Evolutionary conservation across 257 asterid species (phyloP), one percentile per base, ranked within the genome.

Genomic region (Buddleja alternifolia): DNA sequence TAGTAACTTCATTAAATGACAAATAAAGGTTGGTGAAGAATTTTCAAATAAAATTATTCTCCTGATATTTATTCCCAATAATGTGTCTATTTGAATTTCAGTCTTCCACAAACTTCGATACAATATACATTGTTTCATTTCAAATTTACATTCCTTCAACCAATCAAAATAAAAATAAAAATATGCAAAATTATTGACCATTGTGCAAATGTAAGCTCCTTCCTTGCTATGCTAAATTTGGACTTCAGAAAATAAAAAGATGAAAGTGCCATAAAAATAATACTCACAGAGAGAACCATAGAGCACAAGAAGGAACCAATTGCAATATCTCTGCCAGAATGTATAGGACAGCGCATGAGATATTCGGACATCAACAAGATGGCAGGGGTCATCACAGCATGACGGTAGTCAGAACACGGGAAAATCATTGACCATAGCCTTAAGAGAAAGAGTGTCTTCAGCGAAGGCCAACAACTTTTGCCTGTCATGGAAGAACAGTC

Each of bases 381-480:
- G 19, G 95, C 84, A 29, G 99, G 99, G 32, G 97, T 94, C 89
- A 84, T 87, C 47, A 94, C 99, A 37, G 78, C 87, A 72, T 91
- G 99, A 54, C 97, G 97, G 66, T 85, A 91, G 82, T 91, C 99
- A 29, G 99, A 94, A 82, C 97, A 94, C 10, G 97, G 99, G 74
- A 89, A 94, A 67, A 86, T 79, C 96, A 94, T 76, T 70, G 95
- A 91, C 99, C 97, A 94, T 25, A 94, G 85, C 75, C 90, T 86
- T 81, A 89, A 74, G 46, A 94, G 86, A 76, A 86, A 78, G 67
- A 94, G 73, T 14, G 96, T 94, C 84, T 94, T 94, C 74, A 84
- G 42, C 36, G 96, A 87, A 64, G 97, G 97, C 96, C 97, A 94
- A 76, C 96, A 76, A 77, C 89, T 87, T 84, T 84, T 84, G 70